Evolutionary conservation across 305 asterid species (phyloP), one percentile per base, ranked within the genome.

Genomic region (Fraxinus latifolia): DNA sequence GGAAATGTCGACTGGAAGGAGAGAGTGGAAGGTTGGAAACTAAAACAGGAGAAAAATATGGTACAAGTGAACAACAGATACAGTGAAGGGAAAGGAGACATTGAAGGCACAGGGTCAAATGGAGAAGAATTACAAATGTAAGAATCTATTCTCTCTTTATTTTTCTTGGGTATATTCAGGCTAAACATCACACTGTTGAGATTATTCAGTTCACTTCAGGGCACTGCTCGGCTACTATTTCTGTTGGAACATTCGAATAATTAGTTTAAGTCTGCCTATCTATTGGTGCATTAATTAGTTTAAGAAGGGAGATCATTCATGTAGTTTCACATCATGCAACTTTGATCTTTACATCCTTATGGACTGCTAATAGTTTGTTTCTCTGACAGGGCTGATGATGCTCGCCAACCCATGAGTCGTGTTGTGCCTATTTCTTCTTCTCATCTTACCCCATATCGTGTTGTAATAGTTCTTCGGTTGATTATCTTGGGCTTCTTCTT

Each of bases 1-100:
- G 97, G 96, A 82, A 91, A 78, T 86, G 97, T 94, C 55, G 98
- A 94, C 91, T 94, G 98, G 98, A 94, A 93, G 90, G 98, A 94
- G 90, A 87, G 96, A 79, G 93, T 93, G 53, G 97, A 94, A 78
- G 93, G 98, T 19, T 94, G 98, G 98, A 94, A 90, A 80, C 88
- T 91, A 25, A 94, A 94, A 82, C 97, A 93, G 92, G 98, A 94
- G 83, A 91, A 91, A 80, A 93, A 89, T 65, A 86, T 89, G 86
- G 90, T 85, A 85, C 94, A 91, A 4, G 87, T 90, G 93, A 89
- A 62, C 82, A 85, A 85, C 87, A 89, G 89, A 87, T 90, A 91
- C 89, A 80, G 89, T 76, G 98, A 95, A 74, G 98, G 96, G 70
- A 93, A 88, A 85, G 96, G 97, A 82, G 98, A 95, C 74, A 89